A percentile compares a stretch with the other conserved stretches of the same genome.
phyloP scores from a whole-genome alignment of 192 early-diverging fungal genomes.

The Fimicolochytrium jonesii region DNA sequence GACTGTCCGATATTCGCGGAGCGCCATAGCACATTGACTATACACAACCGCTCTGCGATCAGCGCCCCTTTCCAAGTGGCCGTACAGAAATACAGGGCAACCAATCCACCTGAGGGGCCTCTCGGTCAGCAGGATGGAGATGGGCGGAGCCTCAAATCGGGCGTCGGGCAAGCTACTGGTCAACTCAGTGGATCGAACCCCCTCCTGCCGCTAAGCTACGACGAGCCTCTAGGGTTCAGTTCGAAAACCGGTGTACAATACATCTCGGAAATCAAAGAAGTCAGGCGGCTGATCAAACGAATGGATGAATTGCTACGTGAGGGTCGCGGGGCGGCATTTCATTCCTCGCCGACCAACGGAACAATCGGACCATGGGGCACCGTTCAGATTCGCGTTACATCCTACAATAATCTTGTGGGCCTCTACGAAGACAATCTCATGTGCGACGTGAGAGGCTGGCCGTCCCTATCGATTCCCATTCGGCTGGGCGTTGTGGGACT shows the following conservation, averaged over 20 bases:
- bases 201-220: slow-evolving; percentile 21
- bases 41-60: slow-evolving; percentile 42
- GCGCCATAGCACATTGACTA: slow-evolving; percentile 26
- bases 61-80: slow-evolving; percentile 31
- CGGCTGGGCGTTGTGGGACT: slow-evolving; percentile 42
- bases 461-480: slow-evolving; percentile 29
- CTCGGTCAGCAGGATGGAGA: too few species aligned
- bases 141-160: too few species aligned
- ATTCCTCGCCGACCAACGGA: slow-evolving; percentile 33
- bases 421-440: slow-evolving; percentile 39
- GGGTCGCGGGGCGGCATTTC: slow-evolving; percentile 50
- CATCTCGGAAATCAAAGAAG: slow-evolving; percentile 37
- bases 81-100: slow-evolving; percentile 40
- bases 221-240: slow-evolving; percentile 43
- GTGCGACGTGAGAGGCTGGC: slow-evolving; percentile 39
- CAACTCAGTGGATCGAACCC: too few species aligned
- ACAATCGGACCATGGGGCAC: slow-evolving; percentile 39
- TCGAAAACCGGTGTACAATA: slow-evolving; percentile 42
- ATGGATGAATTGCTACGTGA: slow-evolving; percentile 45
- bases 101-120: too few species aligned
- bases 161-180: too few species aligned
- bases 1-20: slow-evolving; percentile 47
- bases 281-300: slow-evolving; percentile 31
- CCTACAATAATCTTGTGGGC: slow-evolving; percentile 50
- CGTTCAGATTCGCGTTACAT: slow-evolving; percentile 36